Conservation (phyloP, 768 basidiomycete species). For the Auriscalpium microsporum region DNA sequence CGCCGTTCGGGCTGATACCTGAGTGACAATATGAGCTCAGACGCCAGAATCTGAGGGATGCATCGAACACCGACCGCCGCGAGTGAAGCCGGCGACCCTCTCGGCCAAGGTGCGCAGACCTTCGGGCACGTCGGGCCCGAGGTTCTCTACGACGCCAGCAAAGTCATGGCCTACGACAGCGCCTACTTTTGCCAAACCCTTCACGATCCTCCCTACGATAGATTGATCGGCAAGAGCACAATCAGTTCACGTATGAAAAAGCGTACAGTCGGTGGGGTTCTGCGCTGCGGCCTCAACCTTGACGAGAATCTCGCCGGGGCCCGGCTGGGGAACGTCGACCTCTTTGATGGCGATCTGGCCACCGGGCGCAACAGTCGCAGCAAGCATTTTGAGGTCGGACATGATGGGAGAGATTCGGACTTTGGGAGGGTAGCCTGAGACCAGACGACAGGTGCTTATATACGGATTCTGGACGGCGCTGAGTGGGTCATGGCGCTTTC, state of each 20-base stretch:
- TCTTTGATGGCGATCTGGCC: neutral
- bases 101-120: neutral
- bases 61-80: neutral
- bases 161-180: constrained; percentile 4
- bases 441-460: too few species aligned
- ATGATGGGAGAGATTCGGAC: neutral
- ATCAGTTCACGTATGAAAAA: neutral
- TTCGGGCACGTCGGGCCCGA: neutral
- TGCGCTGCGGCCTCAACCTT: constrained; percentile 5
- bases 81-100: neutral
- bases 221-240: too few species aligned
- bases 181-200: neutral
- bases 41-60: neutral
- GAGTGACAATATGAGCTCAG: neutral
- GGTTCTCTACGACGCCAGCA: constrained; percentile 3
- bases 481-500: too few species aligned
- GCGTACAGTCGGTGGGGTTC: constrained; percentile 7
- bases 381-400: neutral
- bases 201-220: neutral
- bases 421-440: too few species aligned
- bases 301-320: constrained; percentile 7
- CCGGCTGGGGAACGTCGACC: constrained; percentile 2
- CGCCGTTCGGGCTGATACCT: neutral
- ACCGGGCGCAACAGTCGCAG: neutral
- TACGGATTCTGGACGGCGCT: too few species aligned